These are phyloP conservation scores for Allium sativum DNA, from an alignment of 106 monocot species.

Conservation along the genomic window DNA sequence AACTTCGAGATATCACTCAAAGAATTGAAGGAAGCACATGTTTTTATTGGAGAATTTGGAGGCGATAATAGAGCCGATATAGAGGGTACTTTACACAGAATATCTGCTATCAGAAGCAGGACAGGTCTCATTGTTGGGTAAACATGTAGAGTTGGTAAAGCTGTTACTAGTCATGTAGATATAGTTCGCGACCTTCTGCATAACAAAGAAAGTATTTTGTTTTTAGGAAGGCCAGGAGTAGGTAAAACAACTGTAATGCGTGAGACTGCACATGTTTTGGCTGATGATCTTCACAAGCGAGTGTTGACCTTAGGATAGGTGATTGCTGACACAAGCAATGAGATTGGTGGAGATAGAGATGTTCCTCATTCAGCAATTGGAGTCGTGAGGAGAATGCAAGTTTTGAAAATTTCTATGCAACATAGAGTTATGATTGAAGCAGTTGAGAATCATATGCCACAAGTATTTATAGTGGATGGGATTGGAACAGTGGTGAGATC, in stretches of 20 bases:
- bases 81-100: slow-evolving; percentile 84
- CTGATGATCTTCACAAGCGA: slow-evolving; percentile 78
- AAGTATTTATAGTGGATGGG: no score
- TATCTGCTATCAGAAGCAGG: slow-evolving; percentile 89
- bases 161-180: slow-evolving; percentile 81
- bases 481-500: no score
- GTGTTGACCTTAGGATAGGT: no score
- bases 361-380: no score
- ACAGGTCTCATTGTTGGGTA: slow-evolving; percentile 84
- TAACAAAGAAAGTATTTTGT: slow-evolving; percentile 77
- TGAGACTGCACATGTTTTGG: slow-evolving; percentile 80
- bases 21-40: slow-evolving; percentile 83
- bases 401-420: no score
- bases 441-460: no score
- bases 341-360: no score
- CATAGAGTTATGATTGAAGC: no score
- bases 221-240: slow-evolving; percentile 92
- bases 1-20: slow-evolving; percentile 78
- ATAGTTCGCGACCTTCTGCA: slow-evolving; percentile 81
- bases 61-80: slow-evolving; percentile 93
- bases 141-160: slow-evolving; percentile 88
- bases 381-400: no score
- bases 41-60: slow-evolving; percentile 84
- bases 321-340: no score
- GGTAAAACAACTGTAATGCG: slow-evolving; percentile 96